These are phyloP conservation scores for Xenosphaeropsis pyriputrescens DNA, from an alignment of 2,329 filamentous ascomycete genomes.

Conservation along the genomic window DNA sequence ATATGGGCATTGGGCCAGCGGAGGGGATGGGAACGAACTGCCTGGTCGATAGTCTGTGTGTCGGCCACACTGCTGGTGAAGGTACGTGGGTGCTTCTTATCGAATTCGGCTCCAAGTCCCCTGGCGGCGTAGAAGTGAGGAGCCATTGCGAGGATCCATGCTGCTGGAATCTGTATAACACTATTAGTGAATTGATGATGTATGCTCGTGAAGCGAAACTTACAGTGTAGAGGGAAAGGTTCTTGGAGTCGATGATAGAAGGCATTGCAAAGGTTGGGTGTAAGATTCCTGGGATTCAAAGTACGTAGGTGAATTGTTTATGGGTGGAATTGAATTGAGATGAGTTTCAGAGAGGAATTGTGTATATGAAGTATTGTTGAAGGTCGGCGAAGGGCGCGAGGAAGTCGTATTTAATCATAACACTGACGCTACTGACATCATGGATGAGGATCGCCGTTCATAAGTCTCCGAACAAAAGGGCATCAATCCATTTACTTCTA, in stretches of 20 bases:
- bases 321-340: too few relatives aligned
- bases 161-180: constrained; percentile 9
- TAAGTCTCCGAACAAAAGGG: too few relatives aligned
- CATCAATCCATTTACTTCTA: too few relatives aligned
- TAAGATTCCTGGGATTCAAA: constrained; percentile 1
- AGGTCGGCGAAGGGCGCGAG: too few relatives aligned
- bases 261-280: constrained; percentile 3
- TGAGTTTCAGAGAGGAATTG: too few relatives aligned
- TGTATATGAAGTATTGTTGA: too few relatives aligned
- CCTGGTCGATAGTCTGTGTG: constrained; percentile 16
- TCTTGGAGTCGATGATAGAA: constrained; percentile 3
- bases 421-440: too few relatives aligned
- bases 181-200: neutral
- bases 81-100: constrained; percentile 16
- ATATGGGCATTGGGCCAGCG: neutral
- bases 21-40: constrained; percentile 4
- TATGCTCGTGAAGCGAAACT: neutral
- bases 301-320: too few relatives aligned
- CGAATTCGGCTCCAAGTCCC: constrained; percentile 10
- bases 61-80: constrained; percentile 12
- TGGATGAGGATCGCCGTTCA: too few relatives aligned
- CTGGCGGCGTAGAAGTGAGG: constrained; percentile 19
- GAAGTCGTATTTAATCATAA: too few relatives aligned
- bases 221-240: constrained; percentile 7
- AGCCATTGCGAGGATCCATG: constrained; percentile 18